A percentile compares a stretch with the other conserved stretches of the same genome.
phyloP scores from a whole-genome alignment of 495 filamentous ascomycete species.

The Xylaria nigripes region DNA sequence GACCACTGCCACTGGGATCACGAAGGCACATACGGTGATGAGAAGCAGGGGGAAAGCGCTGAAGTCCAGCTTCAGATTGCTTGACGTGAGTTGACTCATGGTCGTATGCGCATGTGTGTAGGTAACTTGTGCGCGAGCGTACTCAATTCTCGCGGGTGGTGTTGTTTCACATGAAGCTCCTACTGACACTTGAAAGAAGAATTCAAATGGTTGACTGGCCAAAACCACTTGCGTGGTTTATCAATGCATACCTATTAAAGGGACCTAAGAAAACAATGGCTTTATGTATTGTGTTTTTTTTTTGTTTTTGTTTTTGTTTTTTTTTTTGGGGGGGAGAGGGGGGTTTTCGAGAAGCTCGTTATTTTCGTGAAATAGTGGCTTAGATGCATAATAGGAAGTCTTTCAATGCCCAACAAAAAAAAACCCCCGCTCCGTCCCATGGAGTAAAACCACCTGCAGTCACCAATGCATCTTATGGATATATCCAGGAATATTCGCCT shows the following conservation, averaged over 20 bases:
- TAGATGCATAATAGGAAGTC: too few relatives aligned
- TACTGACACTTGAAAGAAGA: too few relatives aligned
- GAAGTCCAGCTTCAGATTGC: constrained; percentile 20
- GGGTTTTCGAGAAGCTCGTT: too few relatives aligned
- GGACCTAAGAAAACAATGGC: not conserved
- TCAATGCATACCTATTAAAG: not conserved
- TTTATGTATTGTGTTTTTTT: not conserved
- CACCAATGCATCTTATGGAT: too few relatives aligned
- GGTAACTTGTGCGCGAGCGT: too few relatives aligned
- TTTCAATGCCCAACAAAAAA: too few relatives aligned
- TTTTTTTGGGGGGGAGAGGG: not conserved
- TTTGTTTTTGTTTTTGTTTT: not conserved
- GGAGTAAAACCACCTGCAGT: too few relatives aligned
- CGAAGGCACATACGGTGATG: constrained; percentile 39
- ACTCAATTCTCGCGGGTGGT: too few relatives aligned
- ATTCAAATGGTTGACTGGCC: not conserved
- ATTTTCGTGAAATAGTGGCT: too few relatives aligned
- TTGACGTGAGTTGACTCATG: constrained; percentile 6
- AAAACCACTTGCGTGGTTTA: not conserved
- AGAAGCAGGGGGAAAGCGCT: constrained; percentile 34
- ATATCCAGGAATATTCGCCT: too few relatives aligned
- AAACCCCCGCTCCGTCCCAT: too few relatives aligned
- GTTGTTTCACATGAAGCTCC: too few relatives aligned
- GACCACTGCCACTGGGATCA: constrained; percentile 39
- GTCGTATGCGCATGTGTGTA: not conserved